Evolutionary conservation across 345 rosid genomes (phyloP).

Genomic region (Garcia nutans): DNA sequence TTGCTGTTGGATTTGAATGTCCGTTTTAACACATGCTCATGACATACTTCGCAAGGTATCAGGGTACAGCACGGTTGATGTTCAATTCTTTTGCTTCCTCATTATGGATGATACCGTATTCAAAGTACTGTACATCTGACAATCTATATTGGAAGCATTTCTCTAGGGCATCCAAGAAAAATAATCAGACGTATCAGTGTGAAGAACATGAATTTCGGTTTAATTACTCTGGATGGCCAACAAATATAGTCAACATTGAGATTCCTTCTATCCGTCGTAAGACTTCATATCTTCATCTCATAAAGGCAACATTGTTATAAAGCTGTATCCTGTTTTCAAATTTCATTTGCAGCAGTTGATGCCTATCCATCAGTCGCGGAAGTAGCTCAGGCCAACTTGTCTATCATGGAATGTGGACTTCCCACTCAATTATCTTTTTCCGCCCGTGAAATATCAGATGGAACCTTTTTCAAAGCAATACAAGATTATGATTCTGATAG

Average conservation of each 20-base stretch:
- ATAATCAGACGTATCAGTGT: constrained; percentile 64
- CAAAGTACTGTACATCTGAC: constrained; percentile 80
- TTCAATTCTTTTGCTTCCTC: constrained; percentile 88
- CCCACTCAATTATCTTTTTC: constrained; percentile 90
- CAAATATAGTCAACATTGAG: constrained; percentile 88
- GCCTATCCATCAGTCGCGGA: constrained; percentile 73
- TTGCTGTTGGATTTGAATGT: constrained; percentile 12
- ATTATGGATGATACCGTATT: constrained; percentile 87
- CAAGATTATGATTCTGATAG: constrained; percentile 93
- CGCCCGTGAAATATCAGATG: constrained; percentile 94
- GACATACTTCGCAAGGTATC: constrained; percentile 61
- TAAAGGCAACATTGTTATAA: constrained; percentile 13
- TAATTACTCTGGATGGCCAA: constrained; percentile 96
- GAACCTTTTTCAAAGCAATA: constrained; percentile 90
- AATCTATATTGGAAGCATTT: constrained; percentile 70
- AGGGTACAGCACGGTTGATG: constrained; percentile 96
- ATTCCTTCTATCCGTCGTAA: constrained; percentile 76
- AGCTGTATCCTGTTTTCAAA: constrained; percentile 22
- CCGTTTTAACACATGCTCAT: constrained; percentile 38
- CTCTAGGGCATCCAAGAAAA: constrained; percentile 53
- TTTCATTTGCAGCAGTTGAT: constrained; percentile 46
- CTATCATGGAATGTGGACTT: constrained; percentile 84
- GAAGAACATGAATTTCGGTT: constrained; percentile 67
- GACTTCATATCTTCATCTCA: constrained; percentile 21
- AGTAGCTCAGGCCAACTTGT: constrained; percentile 55